These are phyloP conservation scores for Russula sp. DNA, from an alignment of 768 basidiomycete species.

Conservation along the genomic window DNA sequence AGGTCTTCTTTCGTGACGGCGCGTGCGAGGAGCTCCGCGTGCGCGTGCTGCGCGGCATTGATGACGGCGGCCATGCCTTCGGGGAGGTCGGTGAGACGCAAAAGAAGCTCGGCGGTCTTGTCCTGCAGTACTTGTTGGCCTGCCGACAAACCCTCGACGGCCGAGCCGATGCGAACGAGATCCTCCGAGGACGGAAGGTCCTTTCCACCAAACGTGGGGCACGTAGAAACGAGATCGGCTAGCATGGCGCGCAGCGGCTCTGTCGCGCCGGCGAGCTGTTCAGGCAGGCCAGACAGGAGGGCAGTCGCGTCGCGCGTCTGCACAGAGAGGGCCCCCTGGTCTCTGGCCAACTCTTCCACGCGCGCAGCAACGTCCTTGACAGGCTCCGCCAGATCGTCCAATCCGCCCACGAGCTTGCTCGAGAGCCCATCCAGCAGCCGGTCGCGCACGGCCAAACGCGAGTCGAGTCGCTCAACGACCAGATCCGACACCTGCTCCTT, in stretches of 20 bases:
- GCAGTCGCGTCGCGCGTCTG: constrained; percentile 36
- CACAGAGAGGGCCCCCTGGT: constrained; percentile 37
- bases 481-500: constrained; percentile 87
- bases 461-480: constrained; percentile 79
- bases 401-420: constrained; percentile 47
- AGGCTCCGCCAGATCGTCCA: constrained; percentile 42
- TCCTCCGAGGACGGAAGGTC: constrained; percentile 20
- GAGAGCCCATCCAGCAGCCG: constrained; percentile 56
- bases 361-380: constrained; percentile 37
- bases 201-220: constrained; percentile 22
- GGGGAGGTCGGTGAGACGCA: constrained; percentile 53
- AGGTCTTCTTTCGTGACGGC: constrained; percentile 55
- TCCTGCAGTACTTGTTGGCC: constrained; percentile 45
- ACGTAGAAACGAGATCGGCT: constrained; percentile 23
- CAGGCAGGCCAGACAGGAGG: constrained; percentile 44
- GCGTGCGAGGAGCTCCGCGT: constrained; percentile 57
- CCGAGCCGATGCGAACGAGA: constrained; percentile 42
- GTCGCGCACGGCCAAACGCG: constrained; percentile 73
- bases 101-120: constrained; percentile 44
- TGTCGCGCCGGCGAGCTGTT: constrained; percentile 40
- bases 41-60: constrained; percentile 50
- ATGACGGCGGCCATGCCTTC: constrained; percentile 49
- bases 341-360: constrained; percentile 38
- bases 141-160: constrained; percentile 44
- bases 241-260: constrained; percentile 37